Evolutionary conservation across 495 filamentous ascomycete species (phyloP).

Genomic region (Chaetomidium leptoderma): DNA sequence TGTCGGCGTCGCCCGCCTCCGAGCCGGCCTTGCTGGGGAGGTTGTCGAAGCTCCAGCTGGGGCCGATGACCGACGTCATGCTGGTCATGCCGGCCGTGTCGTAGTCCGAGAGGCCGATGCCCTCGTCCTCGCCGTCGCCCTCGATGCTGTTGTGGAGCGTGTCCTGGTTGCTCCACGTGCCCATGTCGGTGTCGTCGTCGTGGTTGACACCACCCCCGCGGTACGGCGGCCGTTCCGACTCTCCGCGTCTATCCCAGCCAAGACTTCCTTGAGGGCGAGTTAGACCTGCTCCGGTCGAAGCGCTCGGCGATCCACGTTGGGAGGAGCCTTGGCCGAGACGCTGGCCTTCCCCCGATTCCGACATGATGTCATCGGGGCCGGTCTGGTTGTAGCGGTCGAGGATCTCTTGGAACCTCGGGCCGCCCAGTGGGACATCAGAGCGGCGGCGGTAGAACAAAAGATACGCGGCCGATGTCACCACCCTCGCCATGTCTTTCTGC

Average conservation of each 20-base stretch:
- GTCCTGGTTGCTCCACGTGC: slow-evolving; percentile 17
- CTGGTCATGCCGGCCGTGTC: slow-evolving; percentile 29
- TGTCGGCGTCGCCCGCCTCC: slow-evolving; percentile 22
- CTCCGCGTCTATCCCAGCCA: slow-evolving; percentile 46
- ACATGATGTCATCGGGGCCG: slow-evolving; percentile 39
- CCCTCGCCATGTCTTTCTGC: slow-evolving; percentile 47
- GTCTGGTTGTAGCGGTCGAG: slow-evolving; percentile 52
- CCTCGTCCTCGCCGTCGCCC: slow-evolving; percentile 39
- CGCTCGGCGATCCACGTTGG: slow-evolving; percentile 81
- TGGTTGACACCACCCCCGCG: not conserved
- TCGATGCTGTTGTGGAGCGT: slow-evolving; percentile 38
- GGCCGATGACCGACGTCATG: slow-evolving; percentile 25
- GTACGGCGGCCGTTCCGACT: slow-evolving; percentile 22
- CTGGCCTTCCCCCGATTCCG: slow-evolving; percentile 75
- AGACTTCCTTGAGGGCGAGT: slow-evolving; percentile 62
- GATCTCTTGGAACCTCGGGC: slow-evolving; percentile 64
- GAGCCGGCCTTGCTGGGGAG: slow-evolving; percentile 20
- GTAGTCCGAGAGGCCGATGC: slow-evolving; percentile 24
- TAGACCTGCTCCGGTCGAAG: slow-evolving; percentile 69
- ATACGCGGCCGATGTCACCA: slow-evolving; percentile 73
- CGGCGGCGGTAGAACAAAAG: slow-evolving; percentile 94
- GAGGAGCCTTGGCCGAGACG: slow-evolving; percentile 78
- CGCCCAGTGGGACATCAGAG: slow-evolving; percentile 69
- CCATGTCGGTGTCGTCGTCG: slow-evolving; percentile 21
- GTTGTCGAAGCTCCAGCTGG: slow-evolving; percentile 39